Evolutionary conservation across 495 filamentous ascomycete species (phyloP).

Genomic region (Choiromyces venosus): DNA sequence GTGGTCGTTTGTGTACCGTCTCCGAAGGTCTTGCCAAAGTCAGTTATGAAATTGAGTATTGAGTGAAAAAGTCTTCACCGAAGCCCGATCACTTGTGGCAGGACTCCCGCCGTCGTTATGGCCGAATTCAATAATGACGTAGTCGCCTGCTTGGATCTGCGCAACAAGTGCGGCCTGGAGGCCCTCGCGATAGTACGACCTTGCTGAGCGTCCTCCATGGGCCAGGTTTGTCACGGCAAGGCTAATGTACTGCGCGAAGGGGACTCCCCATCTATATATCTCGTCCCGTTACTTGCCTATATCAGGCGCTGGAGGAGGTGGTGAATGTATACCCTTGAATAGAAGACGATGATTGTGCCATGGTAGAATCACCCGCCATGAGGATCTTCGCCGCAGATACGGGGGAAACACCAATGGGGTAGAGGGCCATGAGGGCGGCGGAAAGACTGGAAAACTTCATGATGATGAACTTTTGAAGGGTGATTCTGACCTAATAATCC

Average conservation of each 20-base stretch:
- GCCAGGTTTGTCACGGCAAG: conserved; percentile 45
- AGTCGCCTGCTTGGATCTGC: conserved; percentile 45
- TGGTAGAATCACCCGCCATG: conserved; percentile 40
- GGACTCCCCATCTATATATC: conserved; percentile 30
- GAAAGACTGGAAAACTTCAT: not conserved
- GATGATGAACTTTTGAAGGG: not conserved
- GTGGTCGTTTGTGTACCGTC: conserved; percentile 27
- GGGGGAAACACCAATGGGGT: not conserved
- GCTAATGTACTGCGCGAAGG: conserved; percentile 39
- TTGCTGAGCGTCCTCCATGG: conserved; percentile 47
- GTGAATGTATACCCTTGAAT: conserved; percentile 29
- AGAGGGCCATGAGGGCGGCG: not conserved
- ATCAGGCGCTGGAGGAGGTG: not conserved
- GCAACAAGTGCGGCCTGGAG: conserved; percentile 45
- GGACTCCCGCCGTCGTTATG: conserved; percentile 53
- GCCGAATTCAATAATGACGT: conserved; percentile 51
- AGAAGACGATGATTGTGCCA: conserved; percentile 23
- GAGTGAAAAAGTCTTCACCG: not conserved
- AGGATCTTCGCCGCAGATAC: conserved; percentile 28
- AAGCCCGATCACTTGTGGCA: conserved; percentile 43
- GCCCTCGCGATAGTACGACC: conserved; percentile 48
- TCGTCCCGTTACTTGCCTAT: conserved; percentile 1
- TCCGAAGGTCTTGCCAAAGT: conserved; percentile 17
- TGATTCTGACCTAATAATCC: not conserved
- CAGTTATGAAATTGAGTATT: not conserved